Percentiles rank a stretch among this genome's conserved stretches.
phyloP scores from a whole-genome alignment of 768 basidiomycete genomes.

The Suillus luteus region DNA sequence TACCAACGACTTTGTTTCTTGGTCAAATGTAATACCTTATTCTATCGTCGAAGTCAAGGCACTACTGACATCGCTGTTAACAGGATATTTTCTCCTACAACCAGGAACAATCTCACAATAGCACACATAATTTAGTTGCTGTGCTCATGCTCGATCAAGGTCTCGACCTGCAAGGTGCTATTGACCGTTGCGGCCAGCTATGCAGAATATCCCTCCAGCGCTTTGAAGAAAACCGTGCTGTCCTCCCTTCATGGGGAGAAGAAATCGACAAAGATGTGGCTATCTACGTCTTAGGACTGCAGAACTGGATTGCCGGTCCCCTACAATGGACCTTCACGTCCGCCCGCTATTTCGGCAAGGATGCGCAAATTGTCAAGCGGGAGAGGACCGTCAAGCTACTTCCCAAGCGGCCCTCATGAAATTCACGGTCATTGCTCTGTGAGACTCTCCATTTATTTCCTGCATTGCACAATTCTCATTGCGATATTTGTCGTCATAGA shows the following conservation, averaged over 20 bases:
- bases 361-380: conserved; percentile 40
- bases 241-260: conserved; percentile 51
- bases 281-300: conserved; percentile 59
- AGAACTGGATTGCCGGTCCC: conserved; percentile 72
- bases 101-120: conserved; percentile 67
- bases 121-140: conserved; percentile 71
- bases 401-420: conserved; percentile 35
- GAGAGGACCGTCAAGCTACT: conserved; percentile 53
- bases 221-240: conserved; percentile 35
- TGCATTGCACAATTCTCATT: neutral
- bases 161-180: conserved; percentile 58
- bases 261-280: conserved; percentile 59
- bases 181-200: conserved; percentile 64
- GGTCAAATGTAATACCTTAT: conserved; percentile 41
- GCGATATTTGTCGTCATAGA: neutral
- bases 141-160: conserved; percentile 66
- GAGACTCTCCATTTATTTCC: neutral
- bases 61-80: conserved; percentile 2
- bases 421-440: conserved; percentile 10
- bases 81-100: conserved; percentile 80
- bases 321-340: conserved; percentile 63
- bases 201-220: conserved; percentile 57
- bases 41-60: conserved; percentile 6
- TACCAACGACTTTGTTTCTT: conserved; percentile 54
- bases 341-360: conserved; percentile 63